phyloP scores from a whole-genome alignment of 768 basidiomycete genomes.

The Naganishia friedmannii region DNA sequence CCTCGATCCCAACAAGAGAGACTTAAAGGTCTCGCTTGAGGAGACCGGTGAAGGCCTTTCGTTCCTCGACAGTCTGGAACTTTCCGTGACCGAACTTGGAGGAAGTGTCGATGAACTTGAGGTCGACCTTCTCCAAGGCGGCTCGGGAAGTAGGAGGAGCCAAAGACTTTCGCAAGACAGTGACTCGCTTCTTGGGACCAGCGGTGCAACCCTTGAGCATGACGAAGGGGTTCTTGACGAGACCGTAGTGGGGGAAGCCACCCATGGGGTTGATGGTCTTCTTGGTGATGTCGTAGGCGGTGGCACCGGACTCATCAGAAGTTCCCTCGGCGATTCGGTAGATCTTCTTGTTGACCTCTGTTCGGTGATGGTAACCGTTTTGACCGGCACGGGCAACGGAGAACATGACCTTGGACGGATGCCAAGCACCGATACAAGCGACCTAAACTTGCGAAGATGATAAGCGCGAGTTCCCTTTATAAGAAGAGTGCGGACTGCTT shows the following conservation, averaged over 20 bases:
- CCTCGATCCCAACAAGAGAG: constrained; percentile 27
- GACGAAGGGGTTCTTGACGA: constrained; percentile 97
- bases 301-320: constrained; percentile 81
- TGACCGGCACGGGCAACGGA: constrained; percentile 99
- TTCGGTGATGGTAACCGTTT: constrained; percentile 75
- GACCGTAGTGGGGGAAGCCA: constrained; percentile 98
- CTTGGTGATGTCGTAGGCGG: constrained; percentile 74
- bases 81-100: constrained; percentile 96
- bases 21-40: constrained; percentile 48
- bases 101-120: constrained; percentile 98
- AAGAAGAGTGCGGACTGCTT: neutral
- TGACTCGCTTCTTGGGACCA: constrained; percentile 95
- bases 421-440: constrained; percentile 59
- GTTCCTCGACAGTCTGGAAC: constrained; percentile 97
- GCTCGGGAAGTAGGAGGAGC: constrained; percentile 92
- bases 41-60: constrained; percentile 75
- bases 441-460: constrained; percentile 68
- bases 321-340: constrained; percentile 83
- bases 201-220: constrained; percentile 94
- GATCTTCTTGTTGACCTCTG: constrained; percentile 92
- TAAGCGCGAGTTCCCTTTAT: neutral
- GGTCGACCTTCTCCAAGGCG: constrained; percentile 94
- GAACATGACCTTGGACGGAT: constrained; percentile 88
- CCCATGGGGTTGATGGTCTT: constrained; percentile 84
- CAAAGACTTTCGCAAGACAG: constrained; percentile 94